Conservation (phyloP, 2,329 filamentous ascomycete genomes). For the Paecilomyces variotii region DNA sequence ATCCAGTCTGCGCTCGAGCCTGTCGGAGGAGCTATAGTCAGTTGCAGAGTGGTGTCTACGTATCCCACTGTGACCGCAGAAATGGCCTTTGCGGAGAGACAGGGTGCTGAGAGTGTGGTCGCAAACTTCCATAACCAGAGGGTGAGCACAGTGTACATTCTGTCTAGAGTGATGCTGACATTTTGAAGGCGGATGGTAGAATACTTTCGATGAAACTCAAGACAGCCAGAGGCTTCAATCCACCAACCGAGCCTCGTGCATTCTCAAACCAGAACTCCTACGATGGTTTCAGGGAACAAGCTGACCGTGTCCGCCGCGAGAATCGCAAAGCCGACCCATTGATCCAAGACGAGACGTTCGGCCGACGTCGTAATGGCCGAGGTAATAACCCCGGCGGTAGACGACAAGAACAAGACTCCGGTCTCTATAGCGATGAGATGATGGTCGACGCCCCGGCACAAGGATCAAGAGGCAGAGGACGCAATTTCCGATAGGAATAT, state of each 20-base stretch:
- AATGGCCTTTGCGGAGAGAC: slow-evolving; percentile 48
- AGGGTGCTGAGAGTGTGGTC: slow-evolving; percentile 51
- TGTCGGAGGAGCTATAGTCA: slow-evolving; percentile 44
- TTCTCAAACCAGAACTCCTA: slow-evolving; percentile 17
- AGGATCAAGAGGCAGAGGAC: slow-evolving; percentile 13
- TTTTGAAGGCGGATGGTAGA: slow-evolving; percentile 49
- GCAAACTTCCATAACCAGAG: slow-evolving; percentile 56
- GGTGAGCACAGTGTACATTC: slow-evolving; percentile 27
- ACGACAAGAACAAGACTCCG: slow-evolving; percentile 11
- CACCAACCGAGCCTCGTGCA: slow-evolving; percentile 5
- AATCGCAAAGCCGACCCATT: slow-evolving; percentile 26
- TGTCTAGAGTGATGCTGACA: slow-evolving; percentile 10
- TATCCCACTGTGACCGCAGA: slow-evolving; percentile 54
- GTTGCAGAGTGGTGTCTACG: slow-evolving; percentile 46
- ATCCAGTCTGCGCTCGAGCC: slow-evolving; percentile 54
- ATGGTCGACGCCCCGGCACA: slow-evolving; percentile 28
- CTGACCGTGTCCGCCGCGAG: slow-evolving; percentile 30
- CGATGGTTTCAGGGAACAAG: slow-evolving; percentile 30
- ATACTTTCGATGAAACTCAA: slow-evolving; percentile 48
- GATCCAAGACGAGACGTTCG: slow-evolving; percentile 32
- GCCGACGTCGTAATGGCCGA: slow-evolving; percentile 10
- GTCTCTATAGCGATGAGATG: slow-evolving; percentile 34
- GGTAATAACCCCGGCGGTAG: slow-evolving; percentile 7
- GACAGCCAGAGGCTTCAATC: slow-evolving; percentile 7
- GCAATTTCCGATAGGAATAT: slow-evolving; percentile 2